Conservation (phyloP, 2,329 filamentous ascomycete species). For the Cladosporium halotolerans region DNA sequence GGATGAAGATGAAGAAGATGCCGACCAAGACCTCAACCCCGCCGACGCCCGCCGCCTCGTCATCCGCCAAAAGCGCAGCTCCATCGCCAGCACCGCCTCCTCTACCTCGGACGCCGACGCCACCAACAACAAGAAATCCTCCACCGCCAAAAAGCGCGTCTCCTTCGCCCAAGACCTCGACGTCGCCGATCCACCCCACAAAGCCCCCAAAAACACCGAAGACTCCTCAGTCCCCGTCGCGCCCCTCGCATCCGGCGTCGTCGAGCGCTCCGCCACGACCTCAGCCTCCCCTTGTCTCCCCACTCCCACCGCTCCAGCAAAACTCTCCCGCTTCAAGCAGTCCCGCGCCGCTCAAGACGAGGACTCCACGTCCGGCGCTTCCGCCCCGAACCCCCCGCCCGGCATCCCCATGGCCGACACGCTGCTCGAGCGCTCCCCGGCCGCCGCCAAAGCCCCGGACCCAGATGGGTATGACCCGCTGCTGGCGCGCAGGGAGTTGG, state of each 20-base stretch:
- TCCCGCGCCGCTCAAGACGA: conserved; percentile 10
- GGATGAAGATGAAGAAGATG: conserved; percentile 27
- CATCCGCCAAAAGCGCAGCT: conserved; percentile 30
- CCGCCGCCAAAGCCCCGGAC: conserved; percentile 18
- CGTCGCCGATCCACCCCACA: conserved; percentile 41
- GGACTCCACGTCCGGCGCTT: conserved; percentile 14
- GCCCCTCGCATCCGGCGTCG: conserved; percentile 36
- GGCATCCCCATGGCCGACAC: conserved; percentile 40
- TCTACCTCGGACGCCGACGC: conserved; percentile 16
- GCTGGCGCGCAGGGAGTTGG: conserved; percentile 69
- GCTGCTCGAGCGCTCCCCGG: conserved; percentile 47
- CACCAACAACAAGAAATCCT: conserved; percentile 30
- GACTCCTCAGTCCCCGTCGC: conserved; percentile 18
- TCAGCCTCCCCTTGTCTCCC: conserved; percentile 11
- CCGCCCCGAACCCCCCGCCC: conserved; percentile 18
- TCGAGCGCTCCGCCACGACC: conserved; percentile 33
- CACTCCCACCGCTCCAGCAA: conserved; percentile 25
- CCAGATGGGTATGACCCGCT: conserved; percentile 49
- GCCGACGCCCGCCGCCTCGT: conserved; percentile 54
- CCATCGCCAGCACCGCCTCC: conserved; percentile 11
- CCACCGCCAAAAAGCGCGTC: conserved; percentile 58
- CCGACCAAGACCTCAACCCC: conserved; percentile 36
- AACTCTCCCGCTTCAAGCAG: conserved; percentile 38
- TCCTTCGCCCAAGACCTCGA: conserved; percentile 73
- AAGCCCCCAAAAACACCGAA: conserved; percentile 24